Conservation (phyloP, 129 eudicot species). For the Chrysanthemum seticuspe region DNA sequence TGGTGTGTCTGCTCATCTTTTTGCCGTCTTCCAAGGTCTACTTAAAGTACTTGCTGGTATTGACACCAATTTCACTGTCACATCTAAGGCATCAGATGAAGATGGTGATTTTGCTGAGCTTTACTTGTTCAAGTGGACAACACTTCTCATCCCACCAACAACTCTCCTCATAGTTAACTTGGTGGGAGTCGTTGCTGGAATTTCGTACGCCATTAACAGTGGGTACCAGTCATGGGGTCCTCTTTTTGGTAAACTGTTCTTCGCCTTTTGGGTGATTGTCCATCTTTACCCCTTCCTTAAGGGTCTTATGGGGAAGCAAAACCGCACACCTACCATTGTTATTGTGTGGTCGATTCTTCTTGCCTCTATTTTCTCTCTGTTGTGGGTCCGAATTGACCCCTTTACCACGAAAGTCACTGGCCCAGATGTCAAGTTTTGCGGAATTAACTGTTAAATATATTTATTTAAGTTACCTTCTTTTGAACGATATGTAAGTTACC, state of each 20-base stretch:
- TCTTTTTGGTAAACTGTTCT: conserved; percentile 80
- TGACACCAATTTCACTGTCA: conserved; percentile 89
- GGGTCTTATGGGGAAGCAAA: conserved; percentile 93
- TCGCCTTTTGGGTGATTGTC: conserved; percentile 93
- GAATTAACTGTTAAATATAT: conserved; percentile 61
- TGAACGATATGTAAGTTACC: conserved; percentile 8
- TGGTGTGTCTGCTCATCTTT: conserved; percentile 82
- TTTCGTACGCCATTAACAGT: conserved; percentile 78
- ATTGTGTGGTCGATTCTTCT: conserved; percentile 88
- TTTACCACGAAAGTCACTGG: conserved; percentile 74
- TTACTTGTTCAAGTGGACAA: conserved; percentile 87
- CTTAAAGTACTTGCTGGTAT: conserved; percentile 93
- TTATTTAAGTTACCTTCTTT: neutral
- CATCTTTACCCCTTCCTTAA: conserved; percentile 91
- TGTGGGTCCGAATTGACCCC: conserved; percentile 86
- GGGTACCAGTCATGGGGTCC: conserved; percentile 97
- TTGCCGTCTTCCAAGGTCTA: conserved; percentile 82
- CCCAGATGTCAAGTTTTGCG: conserved; percentile 68
- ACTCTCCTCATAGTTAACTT: conserved; percentile 76
- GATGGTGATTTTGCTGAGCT: conserved; percentile 87
- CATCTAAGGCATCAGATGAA: conserved; percentile 87
- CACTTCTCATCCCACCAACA: conserved; percentile 83
- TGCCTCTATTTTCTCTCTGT: conserved; percentile 80
- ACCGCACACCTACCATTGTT: conserved; percentile 84
- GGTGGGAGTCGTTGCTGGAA: conserved; percentile 87